Conservation (phyloP, 1,139 yeast genomes). For the Taphrina communis region DNA sequence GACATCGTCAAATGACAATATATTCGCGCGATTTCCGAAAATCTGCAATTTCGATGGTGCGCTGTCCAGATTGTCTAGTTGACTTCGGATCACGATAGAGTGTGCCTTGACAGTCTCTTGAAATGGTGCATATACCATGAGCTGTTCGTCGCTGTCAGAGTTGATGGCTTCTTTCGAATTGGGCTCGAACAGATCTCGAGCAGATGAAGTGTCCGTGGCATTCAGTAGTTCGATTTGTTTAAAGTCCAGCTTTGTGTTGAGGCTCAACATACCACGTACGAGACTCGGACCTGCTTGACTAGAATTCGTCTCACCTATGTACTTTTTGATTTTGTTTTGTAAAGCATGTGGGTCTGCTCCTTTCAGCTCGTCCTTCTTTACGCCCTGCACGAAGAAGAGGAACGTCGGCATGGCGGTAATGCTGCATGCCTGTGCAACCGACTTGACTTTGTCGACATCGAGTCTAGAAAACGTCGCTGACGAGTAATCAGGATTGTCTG, state of each 20-base stretch:
- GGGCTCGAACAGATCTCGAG: slow-evolving; percentile 26
- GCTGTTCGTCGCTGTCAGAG: slow-evolving; percentile 45
- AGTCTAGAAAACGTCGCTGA: slow-evolving; percentile 68
- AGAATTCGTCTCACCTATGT: neutral
- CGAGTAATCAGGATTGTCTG: slow-evolving; percentile 52
- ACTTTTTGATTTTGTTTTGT: slow-evolving; percentile 37
- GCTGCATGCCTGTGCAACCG: slow-evolving; percentile 51
- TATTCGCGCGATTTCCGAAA: slow-evolving; percentile 39
- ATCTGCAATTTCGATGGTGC: slow-evolving; percentile 42
- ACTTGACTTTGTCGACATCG: slow-evolving; percentile 75
- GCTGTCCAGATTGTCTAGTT: slow-evolving; percentile 11
- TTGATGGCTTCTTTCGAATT: slow-evolving; percentile 24
- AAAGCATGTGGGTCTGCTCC: slow-evolving; percentile 65
- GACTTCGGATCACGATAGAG: slow-evolving; percentile 26
- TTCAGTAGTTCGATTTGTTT: slow-evolving; percentile 30
- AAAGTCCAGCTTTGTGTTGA: slow-evolving; percentile 31
- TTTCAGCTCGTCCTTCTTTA: slow-evolving; percentile 65
- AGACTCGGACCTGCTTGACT: neutral
- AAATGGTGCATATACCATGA: slow-evolving; percentile 43
- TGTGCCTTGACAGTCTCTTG: slow-evolving; percentile 41
- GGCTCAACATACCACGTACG: slow-evolving; percentile 11
- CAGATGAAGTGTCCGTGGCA: slow-evolving; percentile 18
- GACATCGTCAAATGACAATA: slow-evolving; percentile 43
- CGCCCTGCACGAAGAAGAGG: slow-evolving; percentile 71
- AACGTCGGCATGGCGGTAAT: slow-evolving; percentile 66